A percentile compares a stretch with the other conserved stretches of the same genome.
phyloP scores from a whole-genome alignment of 352 stramenopile species.

The Globisporangium viniferum region DNA sequence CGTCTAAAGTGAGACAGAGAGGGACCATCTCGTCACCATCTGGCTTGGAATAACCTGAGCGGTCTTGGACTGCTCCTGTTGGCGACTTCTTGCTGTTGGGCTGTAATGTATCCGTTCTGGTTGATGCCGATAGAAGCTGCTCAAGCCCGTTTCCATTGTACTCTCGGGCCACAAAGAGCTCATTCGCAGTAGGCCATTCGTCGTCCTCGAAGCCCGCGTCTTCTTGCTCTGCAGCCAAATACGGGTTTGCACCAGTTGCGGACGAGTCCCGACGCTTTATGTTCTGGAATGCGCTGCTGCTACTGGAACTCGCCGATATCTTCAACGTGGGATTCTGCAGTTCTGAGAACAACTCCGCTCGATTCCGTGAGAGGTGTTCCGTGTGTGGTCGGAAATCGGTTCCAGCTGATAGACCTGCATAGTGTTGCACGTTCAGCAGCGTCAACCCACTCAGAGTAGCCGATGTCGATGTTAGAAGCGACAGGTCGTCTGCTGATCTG shows the following conservation, averaged over 20 bases:
- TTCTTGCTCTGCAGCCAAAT: slow-evolving; percentile 22
- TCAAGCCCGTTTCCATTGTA: neutral
- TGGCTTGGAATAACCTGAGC: neutral
- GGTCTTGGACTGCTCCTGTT: neutral
- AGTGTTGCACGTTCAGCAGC: neutral
- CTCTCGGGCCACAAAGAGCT: neutral
- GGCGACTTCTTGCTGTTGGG: neutral
- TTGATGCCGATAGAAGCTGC: neutral
- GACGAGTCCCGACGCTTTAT: neutral
- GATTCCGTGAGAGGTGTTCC: slow-evolving; percentile 10
- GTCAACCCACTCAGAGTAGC: neutral
- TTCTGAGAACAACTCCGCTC: slow-evolving; percentile 5
- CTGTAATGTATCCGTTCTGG: neutral
- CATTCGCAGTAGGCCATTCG: neutral
- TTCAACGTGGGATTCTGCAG: neutral
- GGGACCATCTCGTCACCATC: slow-evolving; percentile 22
- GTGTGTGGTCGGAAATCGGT: slow-evolving; percentile 6
- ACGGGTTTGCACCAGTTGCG: slow-evolving; percentile 1
- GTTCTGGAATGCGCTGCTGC: neutral
- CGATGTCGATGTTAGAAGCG: slow-evolving; percentile 1
- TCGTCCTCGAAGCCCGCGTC: slow-evolving; percentile 5
- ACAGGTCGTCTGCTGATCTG: slow-evolving; percentile 18
- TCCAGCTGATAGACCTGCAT: neutral
- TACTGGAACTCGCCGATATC: neutral
- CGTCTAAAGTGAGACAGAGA: slow-evolving; percentile 29